Conservation (phyloP, 2,329 filamentous ascomycete species). For the Fusarium temperatum region DNA sequence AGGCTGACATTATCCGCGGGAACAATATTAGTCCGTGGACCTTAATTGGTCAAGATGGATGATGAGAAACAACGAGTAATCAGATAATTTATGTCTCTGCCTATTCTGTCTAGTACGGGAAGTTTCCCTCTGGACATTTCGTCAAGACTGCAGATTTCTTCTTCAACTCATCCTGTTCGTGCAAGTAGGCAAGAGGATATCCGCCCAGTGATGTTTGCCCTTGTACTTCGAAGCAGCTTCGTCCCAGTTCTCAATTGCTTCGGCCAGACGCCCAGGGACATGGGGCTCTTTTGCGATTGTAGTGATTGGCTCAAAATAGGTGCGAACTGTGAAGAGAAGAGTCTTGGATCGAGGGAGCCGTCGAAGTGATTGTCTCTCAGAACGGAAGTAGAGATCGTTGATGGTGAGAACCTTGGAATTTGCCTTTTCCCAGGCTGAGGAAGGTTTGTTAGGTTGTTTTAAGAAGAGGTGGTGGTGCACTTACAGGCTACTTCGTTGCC, state of each 20-base stretch:
- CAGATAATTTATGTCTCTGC: background rate
- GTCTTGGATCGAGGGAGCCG: slow-evolving; percentile 22
- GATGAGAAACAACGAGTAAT: background rate
- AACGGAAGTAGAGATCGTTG: slow-evolving; percentile 31
- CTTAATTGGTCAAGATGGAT: background rate
- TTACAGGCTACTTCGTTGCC: slow-evolving; percentile 21
- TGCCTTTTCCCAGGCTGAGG: slow-evolving; percentile 26
- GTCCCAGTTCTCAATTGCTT: slow-evolving; percentile 32
- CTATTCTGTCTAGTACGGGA: slow-evolving; percentile 3
- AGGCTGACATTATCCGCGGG: background rate
- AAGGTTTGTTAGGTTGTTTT: background rate
- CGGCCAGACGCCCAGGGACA: slow-evolving; percentile 19
- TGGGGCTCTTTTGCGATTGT: slow-evolving; percentile 18
- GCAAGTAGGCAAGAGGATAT: slow-evolving; percentile 27
- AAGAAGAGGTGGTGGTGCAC: accelerated
- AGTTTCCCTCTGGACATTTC: slow-evolving; percentile 10
- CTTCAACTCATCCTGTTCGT: slow-evolving; percentile 15
- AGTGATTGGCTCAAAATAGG: slow-evolving; percentile 32
- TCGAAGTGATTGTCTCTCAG: slow-evolving; percentile 30
- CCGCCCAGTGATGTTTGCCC: slow-evolving; percentile 28
- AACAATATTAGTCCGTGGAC: background rate
- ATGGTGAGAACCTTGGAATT: slow-evolving; percentile 6
- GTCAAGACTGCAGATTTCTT: slow-evolving; percentile 9
- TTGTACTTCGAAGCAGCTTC: slow-evolving; percentile 21
- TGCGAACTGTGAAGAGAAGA: slow-evolving; percentile 22